Percentiles rank a stretch among this genome's conserved stretches.
Conservation (phyloP, 2,329 filamentous ascomycete genomes). For the Davidsoniella eucalypti region DNA sequence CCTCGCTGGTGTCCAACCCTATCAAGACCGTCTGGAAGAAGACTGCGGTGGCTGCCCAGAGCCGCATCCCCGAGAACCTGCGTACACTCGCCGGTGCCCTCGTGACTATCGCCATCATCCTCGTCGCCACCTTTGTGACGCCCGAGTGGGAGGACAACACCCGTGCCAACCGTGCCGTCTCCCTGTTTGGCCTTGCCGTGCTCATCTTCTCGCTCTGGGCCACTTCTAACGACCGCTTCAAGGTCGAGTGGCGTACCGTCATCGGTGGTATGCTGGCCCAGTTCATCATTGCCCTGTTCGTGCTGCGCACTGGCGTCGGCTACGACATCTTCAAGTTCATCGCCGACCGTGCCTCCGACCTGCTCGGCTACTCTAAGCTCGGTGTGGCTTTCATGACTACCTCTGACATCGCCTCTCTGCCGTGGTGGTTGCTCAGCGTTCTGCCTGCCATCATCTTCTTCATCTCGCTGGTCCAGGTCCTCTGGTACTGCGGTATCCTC, state of each 20-base stretch:
- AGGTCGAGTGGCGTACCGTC: constrained; percentile 59
- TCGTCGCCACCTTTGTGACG: constrained; percentile 64
- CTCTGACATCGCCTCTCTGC: constrained; percentile 26
- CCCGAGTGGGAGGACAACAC: constrained; percentile 60
- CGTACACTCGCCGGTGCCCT: constrained; percentile 41
- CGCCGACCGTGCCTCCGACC: constrained; percentile 52
- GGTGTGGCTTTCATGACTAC: constrained; percentile 54
- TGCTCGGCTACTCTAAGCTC: constrained; percentile 59
- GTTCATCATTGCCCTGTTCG: constrained; percentile 78
- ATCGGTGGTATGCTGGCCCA: constrained; percentile 80
- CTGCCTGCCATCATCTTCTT: constrained; percentile 95
- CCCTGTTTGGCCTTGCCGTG: constrained; percentile 60
- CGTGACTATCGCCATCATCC: constrained; percentile 51
- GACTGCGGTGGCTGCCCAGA: constrained; percentile 40
- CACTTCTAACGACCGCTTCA: constrained; percentile 53
- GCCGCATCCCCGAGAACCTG: constrained; percentile 43
- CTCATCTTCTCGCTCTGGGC: constrained; percentile 50
- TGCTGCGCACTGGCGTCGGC: constrained; percentile 62
- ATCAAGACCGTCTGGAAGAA: constrained; percentile 52
- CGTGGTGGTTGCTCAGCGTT: constrained; percentile 61
- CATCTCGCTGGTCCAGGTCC: constrained; percentile 73
- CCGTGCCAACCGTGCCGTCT: constrained; percentile 62
- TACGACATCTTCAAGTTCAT: constrained; percentile 89
- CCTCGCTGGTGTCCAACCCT: constrained; percentile 47
- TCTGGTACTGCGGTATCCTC: constrained; percentile 65